Evolutionary conservation across 139 green algal species (phyloP).

Genomic region (Coelastrella sp.): DNA sequence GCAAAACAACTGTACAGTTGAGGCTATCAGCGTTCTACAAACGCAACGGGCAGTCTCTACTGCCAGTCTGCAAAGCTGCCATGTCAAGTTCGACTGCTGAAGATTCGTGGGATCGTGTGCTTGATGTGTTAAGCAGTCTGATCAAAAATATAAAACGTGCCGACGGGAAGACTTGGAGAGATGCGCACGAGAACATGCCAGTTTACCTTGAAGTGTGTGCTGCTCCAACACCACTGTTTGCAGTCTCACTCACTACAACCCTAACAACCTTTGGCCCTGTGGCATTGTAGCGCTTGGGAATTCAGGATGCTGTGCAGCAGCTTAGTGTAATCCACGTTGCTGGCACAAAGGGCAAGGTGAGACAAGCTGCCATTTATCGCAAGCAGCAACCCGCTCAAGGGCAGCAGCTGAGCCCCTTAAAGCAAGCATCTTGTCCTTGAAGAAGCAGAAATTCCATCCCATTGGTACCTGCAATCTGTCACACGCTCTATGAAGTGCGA

Average conservation of each 20-base stretch:
- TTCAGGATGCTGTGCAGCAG: constrained; percentile 68
- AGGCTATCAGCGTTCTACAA: background rate
- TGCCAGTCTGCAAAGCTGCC: constrained; percentile 18
- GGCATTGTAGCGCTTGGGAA: constrained; percentile 66
- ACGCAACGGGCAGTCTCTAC: background rate
- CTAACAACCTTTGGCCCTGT: no score
- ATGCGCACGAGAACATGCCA: constrained; percentile 82
- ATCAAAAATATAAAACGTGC: constrained; percentile 72
- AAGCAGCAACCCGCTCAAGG: no score
- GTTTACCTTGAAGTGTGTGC: constrained; percentile 80
- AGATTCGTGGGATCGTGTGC: constrained; percentile 57
- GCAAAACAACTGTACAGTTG: background rate
- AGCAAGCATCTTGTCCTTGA: no score
- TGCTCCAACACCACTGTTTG: no score
- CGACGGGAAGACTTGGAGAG: constrained; percentile 69
- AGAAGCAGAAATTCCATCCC: no score
- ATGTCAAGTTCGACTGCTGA: background rate
- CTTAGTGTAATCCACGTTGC: constrained; percentile 91
- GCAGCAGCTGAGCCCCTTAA: background rate
- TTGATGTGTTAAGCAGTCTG: constrained; percentile 66
- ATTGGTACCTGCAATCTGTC: no score
- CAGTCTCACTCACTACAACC: no score
- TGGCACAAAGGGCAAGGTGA: constrained; percentile 93
- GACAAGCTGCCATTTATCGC: no score
- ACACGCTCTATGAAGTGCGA: no score